A percentile compares a stretch with the other conserved stretches of the same genome.
Evolutionary conservation across 331 rosid species (phyloP).

Genomic region (Saraca asoca): DNA sequence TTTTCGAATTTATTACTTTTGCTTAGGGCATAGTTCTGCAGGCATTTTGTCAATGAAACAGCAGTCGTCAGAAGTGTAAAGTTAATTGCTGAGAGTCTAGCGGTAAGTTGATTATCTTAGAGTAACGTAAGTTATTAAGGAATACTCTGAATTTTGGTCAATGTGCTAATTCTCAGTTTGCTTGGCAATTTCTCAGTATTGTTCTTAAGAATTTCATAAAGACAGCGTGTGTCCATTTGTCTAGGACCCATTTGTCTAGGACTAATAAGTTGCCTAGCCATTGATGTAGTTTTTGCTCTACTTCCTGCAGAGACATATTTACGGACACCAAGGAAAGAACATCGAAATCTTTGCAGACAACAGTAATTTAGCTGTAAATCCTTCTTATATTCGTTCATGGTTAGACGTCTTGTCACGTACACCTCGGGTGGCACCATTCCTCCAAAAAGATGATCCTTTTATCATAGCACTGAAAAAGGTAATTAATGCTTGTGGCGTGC

Average conservation of each 20-base stretch:
- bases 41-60: slow-evolving; percentile 66
- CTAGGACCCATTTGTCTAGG: background rate
- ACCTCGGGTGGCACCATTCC: slow-evolving; percentile 95
- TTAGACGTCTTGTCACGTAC: slow-evolving; percentile 81
- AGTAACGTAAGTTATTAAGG: background rate
- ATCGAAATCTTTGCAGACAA: slow-evolving; percentile 74
- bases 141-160: too few relatives aligned
- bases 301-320: slow-evolving; percentile 85
- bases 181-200: too few relatives aligned
- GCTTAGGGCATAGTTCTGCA: slow-evolving; percentile 56
- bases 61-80: slow-evolving; percentile 80
- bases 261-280: too few relatives aligned
- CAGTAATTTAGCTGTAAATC: slow-evolving; percentile 89
- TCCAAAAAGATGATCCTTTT: slow-evolving; percentile 79
- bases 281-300: slow-evolving; percentile 26
- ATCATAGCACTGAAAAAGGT: slow-evolving; percentile 88
- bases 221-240: slow-evolving; percentile 8
- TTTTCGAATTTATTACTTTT: slow-evolving; percentile 24
- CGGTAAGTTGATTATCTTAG: slow-evolving; percentile 52
- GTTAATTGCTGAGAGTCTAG: slow-evolving; percentile 95
- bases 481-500: slow-evolving; percentile 10
- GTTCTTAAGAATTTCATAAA: too few relatives aligned
- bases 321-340: slow-evolving; percentile 79
- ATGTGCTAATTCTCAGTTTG: too few relatives aligned
- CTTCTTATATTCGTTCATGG: slow-evolving; percentile 84